A percentile compares a stretch with the other conserved stretches of the same genome.
Evolutionary conservation across 2,329 filamentous ascomycete species (phyloP).

Genomic region (Aspergillus aculeatinus): DNA sequence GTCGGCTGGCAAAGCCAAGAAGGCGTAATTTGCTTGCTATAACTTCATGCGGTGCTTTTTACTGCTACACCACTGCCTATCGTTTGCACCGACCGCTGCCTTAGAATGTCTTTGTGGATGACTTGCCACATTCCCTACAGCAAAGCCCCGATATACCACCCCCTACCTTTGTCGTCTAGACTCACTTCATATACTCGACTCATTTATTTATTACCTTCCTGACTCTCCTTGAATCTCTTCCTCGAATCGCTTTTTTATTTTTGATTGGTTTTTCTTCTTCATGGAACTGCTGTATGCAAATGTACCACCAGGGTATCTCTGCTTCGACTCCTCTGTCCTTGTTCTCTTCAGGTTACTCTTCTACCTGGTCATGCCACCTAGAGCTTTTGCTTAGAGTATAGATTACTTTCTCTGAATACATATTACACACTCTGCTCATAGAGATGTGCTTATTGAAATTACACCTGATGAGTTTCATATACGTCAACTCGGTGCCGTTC

Average conservation of each 20-base stretch:
- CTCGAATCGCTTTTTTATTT: not conserved
- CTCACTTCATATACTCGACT: no score
- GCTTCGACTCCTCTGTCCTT: not conserved
- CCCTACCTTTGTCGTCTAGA: no score
- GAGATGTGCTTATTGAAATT: no score
- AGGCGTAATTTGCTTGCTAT: not conserved
- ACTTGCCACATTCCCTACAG: no score
- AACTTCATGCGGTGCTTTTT: not conserved
- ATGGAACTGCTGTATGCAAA: not conserved
- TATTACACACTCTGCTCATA: no score
- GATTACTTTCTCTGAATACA: not conserved
- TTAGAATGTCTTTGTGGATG: no score
- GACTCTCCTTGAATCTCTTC: not conserved
- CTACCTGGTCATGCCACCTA: not conserved
- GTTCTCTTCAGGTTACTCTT: not conserved
- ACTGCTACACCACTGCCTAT: not conserved
- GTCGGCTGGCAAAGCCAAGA: conserved; percentile 27
- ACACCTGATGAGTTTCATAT: no score
- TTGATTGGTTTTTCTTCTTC: not conserved
- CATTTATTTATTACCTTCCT: not conserved
- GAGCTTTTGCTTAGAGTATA: not conserved
- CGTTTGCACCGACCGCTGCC: not conserved
- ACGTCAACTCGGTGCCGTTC: no score
- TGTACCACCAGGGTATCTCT: not conserved
- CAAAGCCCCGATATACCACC: no score